Evolutionary conservation across 768 basidiomycete genomes (phyloP).

Genomic region (Lepiota subincarnata): DNA sequence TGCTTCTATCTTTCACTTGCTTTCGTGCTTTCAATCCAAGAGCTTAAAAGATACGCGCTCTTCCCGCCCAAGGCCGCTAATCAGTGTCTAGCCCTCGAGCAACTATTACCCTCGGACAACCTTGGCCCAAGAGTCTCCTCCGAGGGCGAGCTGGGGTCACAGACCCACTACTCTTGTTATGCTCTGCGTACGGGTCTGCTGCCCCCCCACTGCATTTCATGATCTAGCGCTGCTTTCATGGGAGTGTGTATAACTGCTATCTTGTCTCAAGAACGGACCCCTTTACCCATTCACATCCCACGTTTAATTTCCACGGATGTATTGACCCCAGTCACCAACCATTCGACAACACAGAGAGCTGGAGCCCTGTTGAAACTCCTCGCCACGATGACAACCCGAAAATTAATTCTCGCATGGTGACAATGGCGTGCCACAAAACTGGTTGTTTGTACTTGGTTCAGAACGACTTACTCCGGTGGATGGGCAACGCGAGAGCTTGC

Average conservation of each 20-base stretch:
- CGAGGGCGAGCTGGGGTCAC: slow-evolving; percentile 2
- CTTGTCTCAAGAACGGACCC: background rate
- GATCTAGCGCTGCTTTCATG: background rate
- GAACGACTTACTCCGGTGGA: background rate
- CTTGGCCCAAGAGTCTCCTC: background rate
- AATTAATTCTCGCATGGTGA: background rate
- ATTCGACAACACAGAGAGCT: background rate
- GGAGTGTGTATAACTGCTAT: background rate
- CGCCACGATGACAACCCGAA: background rate
- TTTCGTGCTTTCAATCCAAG: too few relatives aligned
- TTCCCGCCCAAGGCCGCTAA: too few relatives aligned
- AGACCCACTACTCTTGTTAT: background rate
- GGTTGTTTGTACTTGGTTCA: background rate
- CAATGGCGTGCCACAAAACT: background rate
- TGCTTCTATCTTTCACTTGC: background rate
- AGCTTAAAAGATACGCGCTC: too few relatives aligned
- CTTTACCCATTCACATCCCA: background rate
- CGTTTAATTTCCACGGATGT: background rate
- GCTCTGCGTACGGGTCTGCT: background rate
- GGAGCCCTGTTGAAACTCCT: background rate
- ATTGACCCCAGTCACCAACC: background rate
- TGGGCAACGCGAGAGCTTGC: background rate
- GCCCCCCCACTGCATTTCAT: background rate
- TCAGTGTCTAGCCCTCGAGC: too few relatives aligned
- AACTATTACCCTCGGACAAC: background rate